phyloP scores from a whole-genome alignment of 1,284 basidiomycete genomes.

The Heterobasidion parviporum region DNA sequence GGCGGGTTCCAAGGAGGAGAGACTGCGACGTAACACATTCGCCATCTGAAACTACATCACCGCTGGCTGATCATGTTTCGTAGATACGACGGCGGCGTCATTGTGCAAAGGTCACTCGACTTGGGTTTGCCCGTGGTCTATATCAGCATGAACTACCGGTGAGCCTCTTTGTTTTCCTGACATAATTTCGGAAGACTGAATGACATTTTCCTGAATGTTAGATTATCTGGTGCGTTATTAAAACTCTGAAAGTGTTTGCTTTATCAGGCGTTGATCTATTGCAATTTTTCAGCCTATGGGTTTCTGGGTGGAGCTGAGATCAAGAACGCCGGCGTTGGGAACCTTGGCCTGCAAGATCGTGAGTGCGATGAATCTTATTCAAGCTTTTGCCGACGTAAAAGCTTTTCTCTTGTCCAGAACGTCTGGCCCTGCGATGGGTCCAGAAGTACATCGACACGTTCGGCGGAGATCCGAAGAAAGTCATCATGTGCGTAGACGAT shows the following conservation, averaged over 20 bases:
- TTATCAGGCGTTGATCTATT: not conserved
- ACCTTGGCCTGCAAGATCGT: constrained; percentile 49
- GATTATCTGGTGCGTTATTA: not conserved
- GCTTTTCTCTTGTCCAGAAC: constrained; percentile 26
- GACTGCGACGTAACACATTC: no score
- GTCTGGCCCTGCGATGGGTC: constrained; percentile 36
- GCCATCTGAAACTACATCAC: no score
- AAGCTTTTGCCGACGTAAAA: not conserved
- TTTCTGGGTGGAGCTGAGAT: constrained; percentile 44
- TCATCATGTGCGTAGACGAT: constrained; percentile 37
- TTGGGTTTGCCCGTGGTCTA: constrained; percentile 42
- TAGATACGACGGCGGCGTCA: constrained; percentile 27
- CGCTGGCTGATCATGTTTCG: no score
- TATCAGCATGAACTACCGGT: constrained; percentile 50
- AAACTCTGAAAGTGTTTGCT: not conserved
- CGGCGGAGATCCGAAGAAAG: constrained; percentile 34
- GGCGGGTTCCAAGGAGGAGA: no score
- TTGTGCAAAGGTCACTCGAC: constrained; percentile 39
- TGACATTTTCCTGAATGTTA: no score
- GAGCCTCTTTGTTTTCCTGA: constrained; percentile 1
- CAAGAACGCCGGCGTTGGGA: constrained; percentile 39
- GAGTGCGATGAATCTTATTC: constrained; percentile 13
- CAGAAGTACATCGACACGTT: constrained; percentile 33
- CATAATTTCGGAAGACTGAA: no score
- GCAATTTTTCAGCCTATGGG: constrained; percentile 27